These are phyloP conservation scores for Fusarium torulosum DNA, from an alignment of 2,329 filamentous ascomycete genomes.

Conservation along the genomic window DNA sequence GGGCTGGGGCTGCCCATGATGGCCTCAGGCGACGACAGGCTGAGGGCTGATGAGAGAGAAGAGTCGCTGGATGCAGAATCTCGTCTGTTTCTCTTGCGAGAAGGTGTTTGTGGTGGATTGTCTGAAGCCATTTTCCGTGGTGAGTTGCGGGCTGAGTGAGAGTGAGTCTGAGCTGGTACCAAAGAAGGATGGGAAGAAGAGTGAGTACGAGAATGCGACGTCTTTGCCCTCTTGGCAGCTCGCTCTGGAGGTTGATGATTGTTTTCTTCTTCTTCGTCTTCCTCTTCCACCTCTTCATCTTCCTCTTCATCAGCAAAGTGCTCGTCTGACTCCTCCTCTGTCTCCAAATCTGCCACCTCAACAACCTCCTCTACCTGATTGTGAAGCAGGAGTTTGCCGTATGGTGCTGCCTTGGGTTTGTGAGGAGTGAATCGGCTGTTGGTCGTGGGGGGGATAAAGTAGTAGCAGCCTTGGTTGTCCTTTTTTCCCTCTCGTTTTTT, in stretches of 20 bases:
- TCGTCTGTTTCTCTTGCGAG: slow-evolving; percentile 52
- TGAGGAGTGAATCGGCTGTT: slow-evolving; percentile 58
- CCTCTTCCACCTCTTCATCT: slow-evolving; percentile 14
- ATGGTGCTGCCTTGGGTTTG: slow-evolving; percentile 63
- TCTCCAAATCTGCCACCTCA: slow-evolving; percentile 22
- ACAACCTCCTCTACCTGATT: slow-evolving; percentile 42
- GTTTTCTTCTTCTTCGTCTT: slow-evolving; percentile 4
- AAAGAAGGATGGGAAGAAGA: slow-evolving; percentile 34
- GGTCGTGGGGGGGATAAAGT: slow-evolving; percentile 65
- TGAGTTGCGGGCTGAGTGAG: slow-evolving; percentile 44
- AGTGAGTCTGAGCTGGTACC: slow-evolving; percentile 13
- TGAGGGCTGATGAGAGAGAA: slow-evolving; percentile 57
- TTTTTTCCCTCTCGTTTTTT: slow-evolving; percentile 70
- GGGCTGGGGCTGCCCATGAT: slow-evolving; percentile 49
- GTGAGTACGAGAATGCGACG: slow-evolving; percentile 46
- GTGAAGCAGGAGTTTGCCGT: slow-evolving; percentile 60
- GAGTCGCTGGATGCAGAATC: slow-evolving; percentile 58
- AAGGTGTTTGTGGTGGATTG: slow-evolving; percentile 52
- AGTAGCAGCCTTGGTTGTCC: slow-evolving; percentile 64
- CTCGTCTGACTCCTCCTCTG: slow-evolving; percentile 16
- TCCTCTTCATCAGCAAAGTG: slow-evolving; percentile 25
- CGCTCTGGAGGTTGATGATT: slow-evolving; percentile 36
- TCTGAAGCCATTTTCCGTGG: slow-evolving; percentile 46
- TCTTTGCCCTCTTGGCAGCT: slow-evolving; percentile 56
- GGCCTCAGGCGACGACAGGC: slow-evolving; percentile 56